Base-by-base conservation (phyloP, 805 yeast genomes). In the Yueomyces sp. region DNA sequence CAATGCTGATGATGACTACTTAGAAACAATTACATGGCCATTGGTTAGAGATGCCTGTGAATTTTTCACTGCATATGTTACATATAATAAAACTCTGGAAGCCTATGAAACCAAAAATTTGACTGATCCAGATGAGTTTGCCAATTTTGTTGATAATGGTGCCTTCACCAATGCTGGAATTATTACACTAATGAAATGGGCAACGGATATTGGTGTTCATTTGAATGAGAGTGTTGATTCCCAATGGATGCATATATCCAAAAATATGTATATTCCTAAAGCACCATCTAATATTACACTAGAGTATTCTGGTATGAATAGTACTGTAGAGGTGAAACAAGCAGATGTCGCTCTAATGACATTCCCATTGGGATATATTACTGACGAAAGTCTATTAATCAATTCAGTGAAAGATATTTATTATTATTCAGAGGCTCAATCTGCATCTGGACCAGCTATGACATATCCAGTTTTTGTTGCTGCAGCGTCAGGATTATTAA, bases 111-210 rank as follows among this genome's bases (percentile, higher is more conserved):
- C 88, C 0, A 62, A 57, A 41, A 85, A 85, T 53, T 62, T 84
- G 59, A 84, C 95, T 0, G 95, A 85, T 54, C 94, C 94, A 0
- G 95, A 85, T 59, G 95, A 85, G 53, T 85, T 73, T 58, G 94
- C 94, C 1, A 83, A 85, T 53, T 79, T 77, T 57, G 70, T 82
- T 36, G 72, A 84, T 53, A 84, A 85, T 55, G 94, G 86, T 11
- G 94, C 94, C 1, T 85, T 76, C 52, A 85, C 94, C 2, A 81
- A 82, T 53, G 81, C 84, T 5, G 94, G 83, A 1, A 81, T 84
- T 31, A 74, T 82, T n/a, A 67, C 71, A 28, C 64, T 81, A 3
- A 66, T 83, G 73, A 70, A 72, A 43, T 76, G 83, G 79, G 77
- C 85, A 0, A 62, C 66, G 0, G 63, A 68, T 8, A 69, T 80